These are phyloP conservation scores for Phialemoniopsis sp. DNA, from an alignment of 2,329 filamentous ascomycete species.

Conservation along the genomic window DNA sequence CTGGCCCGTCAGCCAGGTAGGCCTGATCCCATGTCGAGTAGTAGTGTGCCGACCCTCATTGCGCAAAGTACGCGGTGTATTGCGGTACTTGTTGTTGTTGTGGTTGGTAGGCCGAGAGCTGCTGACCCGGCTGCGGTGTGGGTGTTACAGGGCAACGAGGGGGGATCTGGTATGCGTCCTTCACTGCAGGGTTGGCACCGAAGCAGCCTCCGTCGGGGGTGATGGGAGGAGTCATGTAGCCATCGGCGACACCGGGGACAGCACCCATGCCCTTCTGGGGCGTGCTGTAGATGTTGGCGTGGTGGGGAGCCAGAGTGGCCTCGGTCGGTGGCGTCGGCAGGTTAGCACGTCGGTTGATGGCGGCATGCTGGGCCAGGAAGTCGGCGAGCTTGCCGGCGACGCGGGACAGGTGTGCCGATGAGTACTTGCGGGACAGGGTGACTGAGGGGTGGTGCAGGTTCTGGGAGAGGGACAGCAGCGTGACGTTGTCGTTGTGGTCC, in stretches of 20 bases:
- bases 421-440: conserved; percentile 57
- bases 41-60: conserved; percentile 8
- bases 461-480: conserved; percentile 55
- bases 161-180: conserved; percentile 42
- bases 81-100: conserved; percentile 40
- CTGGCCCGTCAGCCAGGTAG: not conserved
- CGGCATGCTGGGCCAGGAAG: conserved; percentile 56
- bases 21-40: not conserved
- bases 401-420: conserved; percentile 45
- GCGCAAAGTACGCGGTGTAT: conserved; percentile 37
- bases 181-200: conserved; percentile 34
- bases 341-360: conserved; percentile 42
- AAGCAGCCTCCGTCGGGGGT: conserved; percentile 69
- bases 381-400: conserved; percentile 53
- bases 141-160: conserved; percentile 60
- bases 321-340: conserved; percentile 60
- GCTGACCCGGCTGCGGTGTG: conserved; percentile 42
- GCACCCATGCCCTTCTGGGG: conserved; percentile 71
- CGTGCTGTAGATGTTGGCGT: conserved; percentile 66
- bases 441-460: conserved; percentile 55
- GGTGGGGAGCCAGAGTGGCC: conserved; percentile 41
- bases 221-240: conserved; percentile 81
- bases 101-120: conserved; percentile 17
- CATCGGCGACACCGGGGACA: conserved; percentile 59
- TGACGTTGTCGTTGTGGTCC: conserved; percentile 68